These are phyloP conservation scores for Solanum pennellii DNA, from an alignment of 257 asterid genomes.

Conservation along the genomic window DNA sequence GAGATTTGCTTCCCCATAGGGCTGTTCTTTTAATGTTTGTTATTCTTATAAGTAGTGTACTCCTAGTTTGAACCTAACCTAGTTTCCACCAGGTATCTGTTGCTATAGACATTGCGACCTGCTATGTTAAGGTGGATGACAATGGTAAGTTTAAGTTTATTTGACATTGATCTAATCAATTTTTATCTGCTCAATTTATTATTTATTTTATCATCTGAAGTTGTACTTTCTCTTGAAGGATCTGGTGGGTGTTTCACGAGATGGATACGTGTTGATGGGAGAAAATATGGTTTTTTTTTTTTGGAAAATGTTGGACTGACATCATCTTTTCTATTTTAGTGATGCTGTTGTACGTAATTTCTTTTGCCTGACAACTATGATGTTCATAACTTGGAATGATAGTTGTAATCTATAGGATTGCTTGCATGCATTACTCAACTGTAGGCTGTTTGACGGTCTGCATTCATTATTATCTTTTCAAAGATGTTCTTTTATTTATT, in stretches of 20 bases:
- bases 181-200: not conserved
- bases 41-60: not conserved
- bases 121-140: conserved; percentile 25
- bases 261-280: conserved; percentile 67
- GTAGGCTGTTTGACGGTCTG: not conserved
- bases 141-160: not conserved
- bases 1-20: not conserved
- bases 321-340: not conserved
- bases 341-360: not conserved
- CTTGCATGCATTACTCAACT: not conserved
- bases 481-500: not conserved
- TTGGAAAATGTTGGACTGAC: not conserved
- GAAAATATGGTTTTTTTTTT: conserved; percentile 54
- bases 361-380: not conserved
- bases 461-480: not conserved
- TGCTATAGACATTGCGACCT: conserved; percentile 22
- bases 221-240: conserved; percentile 33
- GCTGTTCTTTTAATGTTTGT: not conserved
- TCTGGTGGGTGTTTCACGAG: conserved; percentile 57
- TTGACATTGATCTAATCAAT: not conserved
- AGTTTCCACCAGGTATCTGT: conserved; percentile 40
- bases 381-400: not conserved
- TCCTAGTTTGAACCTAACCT: not conserved
- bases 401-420: not conserved
- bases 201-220: not conserved